phyloP scores from a whole-genome alignment of 306 rosid genomes.

The Cucurbita argyrosperma region DNA sequence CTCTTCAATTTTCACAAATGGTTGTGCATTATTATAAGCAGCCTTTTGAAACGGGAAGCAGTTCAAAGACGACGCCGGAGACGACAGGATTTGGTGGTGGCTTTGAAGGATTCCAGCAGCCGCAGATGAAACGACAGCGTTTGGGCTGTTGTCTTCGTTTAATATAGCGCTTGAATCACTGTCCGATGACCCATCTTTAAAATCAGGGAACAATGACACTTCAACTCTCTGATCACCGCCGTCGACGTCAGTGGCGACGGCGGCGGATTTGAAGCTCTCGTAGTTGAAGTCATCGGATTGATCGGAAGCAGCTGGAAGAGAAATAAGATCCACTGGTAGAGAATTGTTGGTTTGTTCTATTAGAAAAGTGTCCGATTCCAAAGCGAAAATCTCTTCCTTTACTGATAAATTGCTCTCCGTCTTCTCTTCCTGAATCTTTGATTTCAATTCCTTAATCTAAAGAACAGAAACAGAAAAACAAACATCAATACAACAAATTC shows the following conservation, averaged over 20 bases:
- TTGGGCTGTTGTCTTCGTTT: constrained; percentile 60
- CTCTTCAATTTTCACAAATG: constrained; percentile 74
- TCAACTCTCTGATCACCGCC: constrained; percentile 1
- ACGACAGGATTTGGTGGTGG: constrained; percentile 24
- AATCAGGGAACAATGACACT: constrained; percentile 6
- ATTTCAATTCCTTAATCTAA: constrained; percentile 72
- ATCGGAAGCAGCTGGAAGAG: constrained; percentile 22
- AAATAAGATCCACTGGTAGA: constrained; percentile 13
- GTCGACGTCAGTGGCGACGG: not conserved
- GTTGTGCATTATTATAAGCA: constrained; percentile 10
- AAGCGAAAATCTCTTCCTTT: constrained; percentile 37
- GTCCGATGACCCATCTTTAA: constrained; percentile 80
- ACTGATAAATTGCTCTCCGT: constrained; percentile 37
- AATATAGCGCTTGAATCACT: constrained; percentile 85
- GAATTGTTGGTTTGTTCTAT: constrained; percentile 12
- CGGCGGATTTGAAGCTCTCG: constrained; percentile 18
- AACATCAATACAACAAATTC: not conserved
- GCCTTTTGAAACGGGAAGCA: not conserved
- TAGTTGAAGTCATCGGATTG: constrained; percentile 26
- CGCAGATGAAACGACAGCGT: constrained; percentile 9
- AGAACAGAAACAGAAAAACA: not conserved
- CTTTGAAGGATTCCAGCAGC: constrained; percentile 18
- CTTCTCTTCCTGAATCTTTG: constrained; percentile 34
- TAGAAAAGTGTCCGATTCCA: constrained; percentile 18
- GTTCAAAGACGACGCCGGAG: constrained; percentile 8